These are phyloP conservation scores for Hyparrhenia diplandra DNA, from an alignment of 176 grass and related monocot genomes.

Conservation along the genomic window DNA sequence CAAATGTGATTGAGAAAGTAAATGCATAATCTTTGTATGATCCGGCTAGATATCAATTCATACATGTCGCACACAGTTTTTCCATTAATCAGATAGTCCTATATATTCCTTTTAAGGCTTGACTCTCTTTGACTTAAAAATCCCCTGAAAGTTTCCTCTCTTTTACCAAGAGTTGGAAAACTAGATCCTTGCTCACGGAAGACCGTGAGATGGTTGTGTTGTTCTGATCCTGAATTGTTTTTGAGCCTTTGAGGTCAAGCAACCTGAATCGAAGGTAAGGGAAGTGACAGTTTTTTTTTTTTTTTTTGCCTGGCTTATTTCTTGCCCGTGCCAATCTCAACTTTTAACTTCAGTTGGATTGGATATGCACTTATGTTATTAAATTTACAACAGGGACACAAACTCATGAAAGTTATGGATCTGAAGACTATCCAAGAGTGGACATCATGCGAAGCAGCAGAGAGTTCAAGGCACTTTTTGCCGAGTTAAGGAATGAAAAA, in stretches of 20 bases:
- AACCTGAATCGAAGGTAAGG: background rate
- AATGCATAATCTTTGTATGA: background rate
- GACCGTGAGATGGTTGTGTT: background rate
- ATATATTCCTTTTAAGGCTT: background rate
- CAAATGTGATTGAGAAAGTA: background rate
- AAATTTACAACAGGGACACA: background rate
- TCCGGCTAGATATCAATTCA: background rate
- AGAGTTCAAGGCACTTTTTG: constrained; percentile 29
- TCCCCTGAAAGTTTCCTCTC: too few species aligned
- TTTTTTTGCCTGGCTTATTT: background rate
- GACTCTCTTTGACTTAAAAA: background rate
- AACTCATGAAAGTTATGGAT: constrained; percentile 9
- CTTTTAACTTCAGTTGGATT: background rate
- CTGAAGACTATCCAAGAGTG: constrained; percentile 14
- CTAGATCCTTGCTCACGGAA: background rate
- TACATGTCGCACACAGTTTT: background rate
- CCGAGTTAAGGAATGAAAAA: background rate
- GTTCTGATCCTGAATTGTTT: background rate
- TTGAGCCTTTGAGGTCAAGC: background rate
- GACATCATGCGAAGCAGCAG: constrained; percentile 17
- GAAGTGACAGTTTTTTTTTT: too few species aligned
- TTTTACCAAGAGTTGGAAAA: background rate
- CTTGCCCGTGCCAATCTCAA: background rate
- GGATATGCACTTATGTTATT: background rate
- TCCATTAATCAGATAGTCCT: background rate